phyloP scores from a whole-genome alignment of 1,284 basidiomycete species.

The Trichosporon asahii region DNA sequence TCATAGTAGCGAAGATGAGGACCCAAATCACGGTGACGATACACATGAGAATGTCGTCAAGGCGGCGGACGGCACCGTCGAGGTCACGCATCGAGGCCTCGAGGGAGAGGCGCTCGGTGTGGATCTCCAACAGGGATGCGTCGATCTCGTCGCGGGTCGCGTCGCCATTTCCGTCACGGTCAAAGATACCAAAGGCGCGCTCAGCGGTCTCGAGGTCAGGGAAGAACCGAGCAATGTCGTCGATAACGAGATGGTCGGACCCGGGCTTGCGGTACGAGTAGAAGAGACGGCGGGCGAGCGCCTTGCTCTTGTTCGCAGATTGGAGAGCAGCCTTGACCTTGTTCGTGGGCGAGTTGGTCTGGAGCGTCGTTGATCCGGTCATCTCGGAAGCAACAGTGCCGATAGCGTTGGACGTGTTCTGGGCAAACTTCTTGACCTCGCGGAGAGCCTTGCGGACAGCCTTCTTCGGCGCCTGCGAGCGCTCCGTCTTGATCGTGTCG shows the following conservation, averaged over 20 bases:
- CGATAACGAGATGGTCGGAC: constrained; percentile 61
- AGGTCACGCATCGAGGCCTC: constrained; percentile 85
- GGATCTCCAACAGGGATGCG: constrained; percentile 74
- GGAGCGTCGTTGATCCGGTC: constrained; percentile 66
- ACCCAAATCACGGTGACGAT: constrained; percentile 61
- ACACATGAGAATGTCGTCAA: constrained; percentile 54
- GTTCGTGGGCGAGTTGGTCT: constrained; percentile 80
- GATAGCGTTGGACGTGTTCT: constrained; percentile 75
- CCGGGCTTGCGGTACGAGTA: constrained; percentile 75
- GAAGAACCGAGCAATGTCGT: constrained; percentile 74
- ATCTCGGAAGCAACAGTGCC: constrained; percentile 62
- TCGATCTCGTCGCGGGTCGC: constrained; percentile 70
- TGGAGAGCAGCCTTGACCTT: constrained; percentile 75
- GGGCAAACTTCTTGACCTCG: constrained; percentile 67
- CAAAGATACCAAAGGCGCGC: constrained; percentile 68
- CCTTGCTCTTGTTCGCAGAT: constrained; percentile 75
- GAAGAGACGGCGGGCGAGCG: constrained; percentile 78
- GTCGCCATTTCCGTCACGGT: constrained; percentile 79
- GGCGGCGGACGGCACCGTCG: constrained; percentile 77
- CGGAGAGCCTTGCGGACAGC: constrained; percentile 70
- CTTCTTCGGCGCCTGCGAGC: constrained; percentile 59
- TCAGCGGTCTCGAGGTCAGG: constrained; percentile 64
- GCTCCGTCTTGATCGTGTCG: constrained; percentile 49
- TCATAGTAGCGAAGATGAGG: constrained; percentile 69
- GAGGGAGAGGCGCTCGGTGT: constrained; percentile 78